A percentile compares a stretch with the other conserved stretches of the same genome.
Conservation (phyloP, 2,329 filamentous ascomycete genomes). For the Fusarium poae region DNA sequence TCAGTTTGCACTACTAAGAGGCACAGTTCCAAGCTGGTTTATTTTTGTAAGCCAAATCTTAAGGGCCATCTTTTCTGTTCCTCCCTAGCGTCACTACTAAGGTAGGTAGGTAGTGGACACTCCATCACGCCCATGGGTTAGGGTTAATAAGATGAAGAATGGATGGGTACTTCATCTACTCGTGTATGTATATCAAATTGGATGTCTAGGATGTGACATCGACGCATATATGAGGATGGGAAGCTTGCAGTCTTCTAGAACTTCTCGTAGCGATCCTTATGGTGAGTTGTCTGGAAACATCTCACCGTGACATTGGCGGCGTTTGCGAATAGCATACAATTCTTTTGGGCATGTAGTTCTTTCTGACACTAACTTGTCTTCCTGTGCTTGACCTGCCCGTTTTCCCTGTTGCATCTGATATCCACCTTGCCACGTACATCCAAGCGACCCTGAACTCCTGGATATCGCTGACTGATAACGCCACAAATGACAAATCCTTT, state of each 20-base stretch:
- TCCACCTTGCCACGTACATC: conserved; percentile 33
- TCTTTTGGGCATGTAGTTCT: neutral
- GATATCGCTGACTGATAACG: neutral
- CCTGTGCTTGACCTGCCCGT: conserved; percentile 3
- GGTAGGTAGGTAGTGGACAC: conserved; percentile 20
- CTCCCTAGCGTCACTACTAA: too few species aligned
- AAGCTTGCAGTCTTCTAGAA: neutral
- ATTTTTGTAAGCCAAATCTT: neutral
- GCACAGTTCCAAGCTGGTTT: neutral
- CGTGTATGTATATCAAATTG: conserved; percentile 5
- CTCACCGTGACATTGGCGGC: neutral
- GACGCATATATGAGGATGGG: neutral
- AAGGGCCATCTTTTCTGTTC: neutral
- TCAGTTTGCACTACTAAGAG: neutral
- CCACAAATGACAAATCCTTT: neutral
- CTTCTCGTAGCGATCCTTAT: neutral
- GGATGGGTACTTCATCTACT: neutral
- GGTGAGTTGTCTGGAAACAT: neutral
- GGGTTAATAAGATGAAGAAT: conserved; percentile 30
- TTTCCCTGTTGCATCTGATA: conserved; percentile 7
- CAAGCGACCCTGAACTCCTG: conserved; percentile 6
- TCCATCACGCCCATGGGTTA: conserved; percentile 37
- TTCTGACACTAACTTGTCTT: neutral
- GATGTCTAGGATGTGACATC: neutral
- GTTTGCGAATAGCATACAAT: neutral